These are phyloP conservation scores for Phytophthora ohioensis DNA, from an alignment of 352 stramenopile species.

Conservation along the genomic window DNA sequence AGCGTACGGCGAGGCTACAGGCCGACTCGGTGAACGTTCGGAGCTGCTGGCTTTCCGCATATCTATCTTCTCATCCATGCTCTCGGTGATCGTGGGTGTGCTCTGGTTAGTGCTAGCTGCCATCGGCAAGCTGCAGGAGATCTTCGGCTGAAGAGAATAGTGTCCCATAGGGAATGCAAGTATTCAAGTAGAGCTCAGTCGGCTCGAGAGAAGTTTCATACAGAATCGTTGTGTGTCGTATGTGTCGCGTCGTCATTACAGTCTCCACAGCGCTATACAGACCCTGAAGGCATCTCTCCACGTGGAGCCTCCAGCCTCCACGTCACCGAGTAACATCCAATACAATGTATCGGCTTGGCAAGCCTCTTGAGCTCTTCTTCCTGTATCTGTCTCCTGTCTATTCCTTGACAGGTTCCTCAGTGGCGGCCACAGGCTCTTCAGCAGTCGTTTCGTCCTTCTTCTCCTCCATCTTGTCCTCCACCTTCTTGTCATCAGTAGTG, in stretches of 20 bases:
- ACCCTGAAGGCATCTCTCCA: neutral
- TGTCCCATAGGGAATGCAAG: conserved; percentile 32
- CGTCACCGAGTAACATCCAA: neutral
- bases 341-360: neutral
- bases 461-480: conserved; percentile 24
- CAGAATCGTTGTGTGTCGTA: conserved; percentile 22
- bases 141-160: conserved; percentile 67
- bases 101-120: conserved; percentile 85
- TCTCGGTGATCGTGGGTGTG: conserved; percentile 85
- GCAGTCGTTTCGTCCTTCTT: conserved; percentile 38
- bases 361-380: neutral
- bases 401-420: conserved; percentile 38
- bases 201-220: conserved; percentile 36
- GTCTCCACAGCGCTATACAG: conserved; percentile 15
- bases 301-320: neutral
- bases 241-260: conserved; percentile 28
- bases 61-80: conserved; percentile 83
- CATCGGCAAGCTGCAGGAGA: conserved; percentile 78
- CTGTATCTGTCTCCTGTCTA: conserved; percentile 25
- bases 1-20: conserved; percentile 83
- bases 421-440: conserved; percentile 22
- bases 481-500: conserved; percentile 15
- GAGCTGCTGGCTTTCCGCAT: conserved; percentile 83
- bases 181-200: conserved; percentile 27
- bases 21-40: conserved; percentile 71